phyloP scores from a whole-genome alignment of 2,329 filamentous ascomycete species.

The Beauveria australis region DNA sequence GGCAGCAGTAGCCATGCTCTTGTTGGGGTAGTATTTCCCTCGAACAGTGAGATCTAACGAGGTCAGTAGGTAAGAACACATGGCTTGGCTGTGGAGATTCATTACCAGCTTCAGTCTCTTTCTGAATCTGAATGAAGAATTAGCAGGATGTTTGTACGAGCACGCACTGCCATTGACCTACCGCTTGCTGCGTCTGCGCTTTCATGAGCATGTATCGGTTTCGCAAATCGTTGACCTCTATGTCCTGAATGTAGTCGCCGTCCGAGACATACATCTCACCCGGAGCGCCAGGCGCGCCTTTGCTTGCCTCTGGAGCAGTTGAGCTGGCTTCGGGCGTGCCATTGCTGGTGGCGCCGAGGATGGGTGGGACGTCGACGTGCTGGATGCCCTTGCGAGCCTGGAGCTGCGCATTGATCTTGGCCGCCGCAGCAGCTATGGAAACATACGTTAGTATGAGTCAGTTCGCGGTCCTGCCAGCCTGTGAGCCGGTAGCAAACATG shows the following conservation, averaged over 20 bases:
- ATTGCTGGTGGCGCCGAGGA: slow-evolving; percentile 50
- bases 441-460: background rate
- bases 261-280: slow-evolving; percentile 90
- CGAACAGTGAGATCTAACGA: slow-evolving; percentile 95
- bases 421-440: slow-evolving; percentile 69
- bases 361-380: slow-evolving; percentile 81
- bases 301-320: slow-evolving; percentile 18
- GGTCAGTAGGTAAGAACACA: background rate
- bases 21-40: slow-evolving; percentile 94
- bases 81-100: slow-evolving; percentile 25
- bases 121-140: slow-evolving; percentile 72
- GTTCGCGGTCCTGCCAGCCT: background rate
- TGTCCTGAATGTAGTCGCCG: slow-evolving; percentile 97
- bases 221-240: slow-evolving; percentile 95
- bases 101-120: slow-evolving; percentile 99
- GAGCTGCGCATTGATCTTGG: slow-evolving; percentile 74
- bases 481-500: background rate
- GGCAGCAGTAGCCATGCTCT: slow-evolving; percentile 88
- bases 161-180: slow-evolving; percentile 55
- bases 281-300: slow-evolving; percentile 47
- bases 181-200: slow-evolving; percentile 97
- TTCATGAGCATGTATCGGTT: slow-evolving; percentile 97
- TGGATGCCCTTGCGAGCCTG: slow-evolving; percentile 84
- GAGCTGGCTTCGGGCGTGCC: slow-evolving; percentile 29
- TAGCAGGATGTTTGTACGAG: background rate